Evolutionary conservation across 495 filamentous ascomycete genomes (phyloP), one percentile per base, ranked within the genome.

Genomic region (Talaromyces liani): DNA sequence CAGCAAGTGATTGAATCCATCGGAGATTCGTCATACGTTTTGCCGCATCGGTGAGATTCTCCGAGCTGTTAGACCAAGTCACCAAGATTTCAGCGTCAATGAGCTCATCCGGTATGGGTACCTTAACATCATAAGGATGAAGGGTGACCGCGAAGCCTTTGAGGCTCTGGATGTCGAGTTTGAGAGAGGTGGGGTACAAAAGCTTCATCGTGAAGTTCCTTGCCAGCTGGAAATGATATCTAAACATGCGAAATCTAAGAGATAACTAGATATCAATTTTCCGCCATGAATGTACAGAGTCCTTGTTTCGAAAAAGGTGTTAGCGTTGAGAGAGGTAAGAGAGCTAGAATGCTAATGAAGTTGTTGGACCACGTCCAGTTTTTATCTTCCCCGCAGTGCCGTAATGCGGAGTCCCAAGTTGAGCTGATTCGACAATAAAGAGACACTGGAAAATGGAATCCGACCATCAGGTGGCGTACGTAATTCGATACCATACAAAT

Each of bases 1-100:
- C 84, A 22, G 84, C 84, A 29, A 86, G 82, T 0, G 78, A 81
- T 64, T 87, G 84, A 71, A 87, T 85, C 84, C 84, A 87, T 49
- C 73, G 73, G 20, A 87, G 73, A 36, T 80, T 80, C 36, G 73
- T 79, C 68, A 86, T 71, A 61, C 75, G 72, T 14, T 65, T 29
- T 3, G 74, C 78, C 36, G 84, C 84, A 67, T 84, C 78, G 12
- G 70, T 63, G 53, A 87, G 82, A 72, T 84, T 85, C 16, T 65
- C 67, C 18, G 79, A 24, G 54, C 68, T 75, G 73, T 87, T 87
- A 71, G 70, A 55, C 84, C 84, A 87, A 31, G 84, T 85, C 6
- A 87, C 70, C 45, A 87, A 77, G 65, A 80, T 69, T 5, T 81
- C 76, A 68, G 84, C 84, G 71, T 87, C 84, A 67, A 73, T 66